Base-by-base conservation (phyloP, 495 filamentous ascomycete genomes). In the Tuber microsphaerosporum region DNA sequence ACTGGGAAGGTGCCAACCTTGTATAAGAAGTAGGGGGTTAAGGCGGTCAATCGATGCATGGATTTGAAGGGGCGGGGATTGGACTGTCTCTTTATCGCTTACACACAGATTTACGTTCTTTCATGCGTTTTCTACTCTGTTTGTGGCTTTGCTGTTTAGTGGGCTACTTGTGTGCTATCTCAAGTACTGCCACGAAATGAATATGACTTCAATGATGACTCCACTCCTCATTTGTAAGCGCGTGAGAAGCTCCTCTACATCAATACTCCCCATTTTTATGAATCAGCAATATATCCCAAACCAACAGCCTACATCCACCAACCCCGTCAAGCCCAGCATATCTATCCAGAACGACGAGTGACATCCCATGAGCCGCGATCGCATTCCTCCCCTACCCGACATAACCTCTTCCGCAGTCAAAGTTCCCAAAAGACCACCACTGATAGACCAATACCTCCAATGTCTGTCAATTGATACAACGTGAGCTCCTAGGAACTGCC, bases 1-100 rank as follows among this genome's bases (percentile, higher is more conserved):
- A 74, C 61, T 42, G 77, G 45, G 46, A 77, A 74, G 46, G 68
- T 77, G 65, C 75, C 71, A 31, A 39, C 1, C 5, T 2, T 39
- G 37, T 20, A 44, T 39, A 74, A 77, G n/a, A 14, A 16, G 51
- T 16, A 3, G 3, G 51, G n/a, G n/a, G 39, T 61, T 16, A 61
- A 26, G 9, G 51, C 9, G 9, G 51, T 26, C n/a, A 22, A 26
- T 14, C 7, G 51, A 14, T 37, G 10, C 6, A 2, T 26, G 51
- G 51, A 31, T 61, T n/a, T 61, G 51, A 61, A 31, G 26, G 51
- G 16, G n/a, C 12, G 10, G 51, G 51, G 51, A 14, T 14, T 31
- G 26, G 51, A 14, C 10, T 26, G 26, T 16, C 4, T 61, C n/a
- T 31, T 26, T 61, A 5, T 0, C 9, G n/a, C 31, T 61, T 31